Evolutionary conservation across 192 early-diverging fungal genomes (phyloP), one percentile per base, ranked within the genome.

Genomic region (Ramicandelaber brevisporus): DNA sequence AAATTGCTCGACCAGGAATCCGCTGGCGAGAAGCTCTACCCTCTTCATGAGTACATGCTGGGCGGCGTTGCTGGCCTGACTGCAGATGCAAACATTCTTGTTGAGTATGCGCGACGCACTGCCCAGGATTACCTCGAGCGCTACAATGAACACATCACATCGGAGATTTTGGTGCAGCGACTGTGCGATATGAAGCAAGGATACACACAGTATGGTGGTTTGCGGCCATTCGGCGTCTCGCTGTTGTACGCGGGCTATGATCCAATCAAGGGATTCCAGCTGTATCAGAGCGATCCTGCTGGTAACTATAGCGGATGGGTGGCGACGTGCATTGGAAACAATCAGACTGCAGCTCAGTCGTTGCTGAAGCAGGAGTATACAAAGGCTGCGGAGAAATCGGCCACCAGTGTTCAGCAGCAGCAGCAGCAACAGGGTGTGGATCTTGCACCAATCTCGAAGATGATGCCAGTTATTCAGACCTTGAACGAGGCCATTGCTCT

Each of bases 241-340:
- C 93, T 99, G 49, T 61, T 99, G 33, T 95, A 82, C 41, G 93
- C 82, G 14, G 89, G 93, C 16, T 81, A 76, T 54, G 93, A 96
- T 46, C 48, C 72, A 15, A 63, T 77, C 25, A 53, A 59, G 43
- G 89, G 87, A 8, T 90, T 95, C 65, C 93, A 96, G 53, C 67
- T 99, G 18, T 96, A 95, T 49, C 83, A 86, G 51, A 89, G 85
- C 11, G 93, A 99, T 57, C 93, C 93, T 0, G 85, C 84, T 2
- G 93, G 93, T 30, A 99, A 99, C 62, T 99, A 96, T 55, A 70
- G 75, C 44, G 90, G 89, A 30, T 98, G 93, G 93, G 95, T 90
- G 50, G 87, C 93, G 4, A 86, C 79, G 20, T 88, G 85, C 55
- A 89, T 98, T 46, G 93, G 93, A 20, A 79, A 82, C 20, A 98